Percentiles rank a stretch among this genome's conserved stretches.
Evolutionary conservation across 352 stramenopile species (phyloP).

Genomic region (Pythium pyrilobum): DNA sequence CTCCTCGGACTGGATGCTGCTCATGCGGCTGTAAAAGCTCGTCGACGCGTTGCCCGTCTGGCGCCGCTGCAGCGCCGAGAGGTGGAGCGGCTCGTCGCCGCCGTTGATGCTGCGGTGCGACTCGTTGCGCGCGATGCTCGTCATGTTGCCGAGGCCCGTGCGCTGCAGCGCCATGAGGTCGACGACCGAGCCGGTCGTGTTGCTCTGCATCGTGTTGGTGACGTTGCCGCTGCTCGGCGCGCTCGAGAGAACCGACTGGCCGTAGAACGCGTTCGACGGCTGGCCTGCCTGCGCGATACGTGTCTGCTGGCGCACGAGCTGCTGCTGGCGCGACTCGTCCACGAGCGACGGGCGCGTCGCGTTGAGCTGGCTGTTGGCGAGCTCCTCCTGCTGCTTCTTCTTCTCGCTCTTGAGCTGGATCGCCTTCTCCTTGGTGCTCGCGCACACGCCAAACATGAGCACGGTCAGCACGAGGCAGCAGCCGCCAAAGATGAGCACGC

Average conservation of each 20-base stretch:
- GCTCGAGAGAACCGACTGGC: constrained; percentile 49
- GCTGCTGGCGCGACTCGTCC: constrained; percentile 21
- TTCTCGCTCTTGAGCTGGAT: constrained; percentile 87
- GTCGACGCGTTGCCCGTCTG: background rate
- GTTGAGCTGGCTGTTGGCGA: constrained; percentile 10
- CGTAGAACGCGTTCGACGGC: constrained; percentile 4
- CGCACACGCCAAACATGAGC: constrained; percentile 70
- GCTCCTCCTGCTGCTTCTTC: constrained; percentile 42
- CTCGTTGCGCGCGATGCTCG: constrained; percentile 14
- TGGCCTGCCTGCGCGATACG: constrained; percentile 40
- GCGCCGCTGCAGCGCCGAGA: constrained; percentile 7
- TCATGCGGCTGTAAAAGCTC: constrained; percentile 11
- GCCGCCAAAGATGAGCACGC: constrained; percentile 49
- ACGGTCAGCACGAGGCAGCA: constrained; percentile 41
- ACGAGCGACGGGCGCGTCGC: constrained; percentile 15
- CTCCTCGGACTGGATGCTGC: constrained; percentile 15
- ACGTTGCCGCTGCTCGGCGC: constrained; percentile 28
- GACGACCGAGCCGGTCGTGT: constrained; percentile 15
- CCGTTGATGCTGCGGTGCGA: constrained; percentile 9
- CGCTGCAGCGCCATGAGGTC: constrained; percentile 16
- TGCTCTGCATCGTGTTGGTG: constrained; percentile 1
- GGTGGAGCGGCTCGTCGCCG: constrained; percentile 1
- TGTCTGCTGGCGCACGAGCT: constrained; percentile 45
- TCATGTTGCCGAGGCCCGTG: constrained; percentile 15
- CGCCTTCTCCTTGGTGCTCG: constrained; percentile 72